These are phyloP conservation scores for Stereum hirsutum DNA, from an alignment of 1,284 basidiomycete species.

Conservation along the genomic window DNA sequence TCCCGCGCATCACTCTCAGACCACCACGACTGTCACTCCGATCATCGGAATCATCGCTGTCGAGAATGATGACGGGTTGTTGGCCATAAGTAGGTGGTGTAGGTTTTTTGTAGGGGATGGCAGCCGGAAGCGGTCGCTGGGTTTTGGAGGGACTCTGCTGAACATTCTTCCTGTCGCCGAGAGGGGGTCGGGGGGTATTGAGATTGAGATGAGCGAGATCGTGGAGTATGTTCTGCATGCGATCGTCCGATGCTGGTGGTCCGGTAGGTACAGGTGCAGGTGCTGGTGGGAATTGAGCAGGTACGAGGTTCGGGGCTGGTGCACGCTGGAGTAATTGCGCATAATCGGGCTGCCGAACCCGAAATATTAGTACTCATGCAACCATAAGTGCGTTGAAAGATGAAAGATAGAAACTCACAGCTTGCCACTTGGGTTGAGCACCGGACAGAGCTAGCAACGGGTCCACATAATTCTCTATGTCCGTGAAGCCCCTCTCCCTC, in stretches of 20 bases:
- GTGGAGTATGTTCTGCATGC: slow-evolving; percentile 44
- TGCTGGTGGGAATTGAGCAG: too few species aligned
- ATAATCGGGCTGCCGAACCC: not conserved
- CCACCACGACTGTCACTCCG: too few species aligned
- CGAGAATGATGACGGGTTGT: slow-evolving; percentile 41
- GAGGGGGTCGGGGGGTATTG: slow-evolving; percentile 30
- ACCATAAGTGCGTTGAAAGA: not conserved
- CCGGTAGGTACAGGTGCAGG: too few species aligned
- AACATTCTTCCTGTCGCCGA: slow-evolving; percentile 41
- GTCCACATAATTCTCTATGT: slow-evolving; percentile 65
- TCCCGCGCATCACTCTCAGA: too few species aligned
- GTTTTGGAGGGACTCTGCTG: slow-evolving; percentile 13
- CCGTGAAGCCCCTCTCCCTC: slow-evolving; percentile 43
- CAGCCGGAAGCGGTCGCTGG: slow-evolving; percentile 17
- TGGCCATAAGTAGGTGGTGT: slow-evolving; percentile 18
- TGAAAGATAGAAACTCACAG: not conserved
- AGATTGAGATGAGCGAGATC: slow-evolving; percentile 51
- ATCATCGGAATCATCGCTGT: slow-evolving; percentile 26
- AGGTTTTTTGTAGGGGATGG: slow-evolving; percentile 5
- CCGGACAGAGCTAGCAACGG: too few species aligned
- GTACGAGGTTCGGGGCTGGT: slow-evolving; percentile 20
- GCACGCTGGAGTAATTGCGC: slow-evolving; percentile 7
- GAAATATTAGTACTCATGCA: not conserved
- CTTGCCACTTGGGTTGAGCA: slow-evolving; percentile 13
- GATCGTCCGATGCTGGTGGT: too few species aligned